Percentiles rank a stretch among this genome's conserved stretches.
phyloP scores from a whole-genome alignment of 306 rosid species.

The Prunus davidiana region DNA sequence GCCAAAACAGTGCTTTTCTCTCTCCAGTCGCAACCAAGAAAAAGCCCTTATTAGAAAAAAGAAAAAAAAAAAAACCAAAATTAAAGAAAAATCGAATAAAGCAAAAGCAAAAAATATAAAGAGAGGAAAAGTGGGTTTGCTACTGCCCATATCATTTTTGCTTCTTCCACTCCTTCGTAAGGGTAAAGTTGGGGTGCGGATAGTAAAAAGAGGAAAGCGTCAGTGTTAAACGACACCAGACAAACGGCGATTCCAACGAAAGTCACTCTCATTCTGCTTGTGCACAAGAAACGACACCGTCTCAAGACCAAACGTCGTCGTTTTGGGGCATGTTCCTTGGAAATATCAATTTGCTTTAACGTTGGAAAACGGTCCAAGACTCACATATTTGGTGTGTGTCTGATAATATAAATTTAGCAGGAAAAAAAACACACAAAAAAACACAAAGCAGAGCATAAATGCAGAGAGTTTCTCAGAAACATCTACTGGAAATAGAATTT shows the following conservation, averaged over 20 bases:
- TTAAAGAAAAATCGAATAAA: conserved; percentile 7
- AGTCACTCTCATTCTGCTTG: neutral
- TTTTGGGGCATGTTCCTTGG: neutral
- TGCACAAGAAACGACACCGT: too few species aligned
- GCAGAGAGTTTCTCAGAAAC: conserved; percentile 25
- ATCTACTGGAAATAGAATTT: conserved; percentile 17
- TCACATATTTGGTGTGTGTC: neutral
- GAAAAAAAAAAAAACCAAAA: neutral
- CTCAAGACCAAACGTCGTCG: neutral
- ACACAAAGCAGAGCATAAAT: neutral
- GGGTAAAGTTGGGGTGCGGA: neutral
- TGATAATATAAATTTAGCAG: neutral
- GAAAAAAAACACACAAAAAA: neutral
- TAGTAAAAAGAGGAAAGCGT: neutral
- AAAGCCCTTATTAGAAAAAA: neutral
- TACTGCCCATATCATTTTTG: neutral
- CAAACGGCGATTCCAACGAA: conserved; percentile 8
- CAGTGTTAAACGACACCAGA: neutral
- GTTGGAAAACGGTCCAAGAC: conserved; percentile 7
- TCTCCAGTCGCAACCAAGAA: conserved; percentile 16
- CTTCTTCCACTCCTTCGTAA: neutral
- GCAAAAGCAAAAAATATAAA: conserved; percentile 7
- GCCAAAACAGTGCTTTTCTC: conserved; percentile 38
- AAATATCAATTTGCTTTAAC: neutral
- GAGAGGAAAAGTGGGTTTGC: neutral